Evolutionary conservation across 441 rosid genomes (phyloP).

Genomic region (Arabidopsis lyrata): DNA sequence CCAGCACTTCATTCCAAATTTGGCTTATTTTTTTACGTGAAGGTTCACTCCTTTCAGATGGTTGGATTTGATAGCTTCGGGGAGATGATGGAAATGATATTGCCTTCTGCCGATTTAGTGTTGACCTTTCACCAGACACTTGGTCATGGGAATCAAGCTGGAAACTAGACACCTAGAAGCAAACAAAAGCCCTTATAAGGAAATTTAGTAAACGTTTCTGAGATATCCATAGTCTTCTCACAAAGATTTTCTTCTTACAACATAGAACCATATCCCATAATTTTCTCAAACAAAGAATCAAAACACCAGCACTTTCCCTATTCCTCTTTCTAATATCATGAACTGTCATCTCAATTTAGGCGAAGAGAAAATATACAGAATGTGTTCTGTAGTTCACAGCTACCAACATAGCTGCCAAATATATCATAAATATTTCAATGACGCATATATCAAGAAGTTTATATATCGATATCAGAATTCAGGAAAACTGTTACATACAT

Average conservation of each 20-base stretch:
- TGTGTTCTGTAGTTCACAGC: too few relatives aligned
- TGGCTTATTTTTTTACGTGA: slow-evolving; percentile 53
- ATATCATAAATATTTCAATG: background rate
- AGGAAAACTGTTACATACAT: slow-evolving; percentile 51
- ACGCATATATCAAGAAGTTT: slow-evolving; percentile 18
- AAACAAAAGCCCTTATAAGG: slow-evolving; percentile 23
- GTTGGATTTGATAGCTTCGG: slow-evolving; percentile 71
- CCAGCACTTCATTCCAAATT: slow-evolving; percentile 90
- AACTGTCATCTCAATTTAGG: background rate
- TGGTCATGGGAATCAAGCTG: slow-evolving; percentile 60
- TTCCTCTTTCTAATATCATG: background rate
- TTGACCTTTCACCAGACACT: slow-evolving; percentile 70
- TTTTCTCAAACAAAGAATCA: background rate
- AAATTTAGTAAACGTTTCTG: background rate
- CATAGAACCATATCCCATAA: background rate
- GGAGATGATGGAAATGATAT: slow-evolving; percentile 97
- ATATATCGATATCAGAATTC: background rate
- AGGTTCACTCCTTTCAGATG: slow-evolving; percentile 60
- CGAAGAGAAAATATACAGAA: too few relatives aligned
- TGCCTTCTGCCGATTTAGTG: slow-evolving; percentile 78
- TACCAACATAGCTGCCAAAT: too few relatives aligned
- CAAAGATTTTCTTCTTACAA: background rate
- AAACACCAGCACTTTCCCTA: slow-evolving; percentile 5
- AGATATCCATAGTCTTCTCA: background rate
- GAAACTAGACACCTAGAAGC: slow-evolving; percentile 62